Evolutionary conservation across 2,329 filamentous ascomycete species (phyloP).

Genomic region (Fusarium praegraminearum): DNA sequence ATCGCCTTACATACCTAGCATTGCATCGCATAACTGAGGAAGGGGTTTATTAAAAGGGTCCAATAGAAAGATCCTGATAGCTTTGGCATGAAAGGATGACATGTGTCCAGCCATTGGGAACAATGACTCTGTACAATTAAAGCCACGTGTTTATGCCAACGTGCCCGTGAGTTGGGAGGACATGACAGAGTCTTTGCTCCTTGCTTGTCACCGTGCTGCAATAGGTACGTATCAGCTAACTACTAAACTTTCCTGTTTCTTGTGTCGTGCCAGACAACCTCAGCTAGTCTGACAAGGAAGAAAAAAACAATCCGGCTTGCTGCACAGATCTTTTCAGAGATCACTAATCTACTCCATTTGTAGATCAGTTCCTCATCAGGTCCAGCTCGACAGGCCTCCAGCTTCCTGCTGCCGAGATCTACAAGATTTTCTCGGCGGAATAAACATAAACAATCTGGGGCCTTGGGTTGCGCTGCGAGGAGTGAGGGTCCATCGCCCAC

Average conservation of each 20-base stretch:
- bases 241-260: constrained; percentile 16
- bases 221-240: not conserved
- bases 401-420: constrained; percentile 39
- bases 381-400: constrained; percentile 22
- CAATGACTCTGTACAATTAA: constrained; percentile 1
- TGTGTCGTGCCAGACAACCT: not conserved
- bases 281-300: not conserved
- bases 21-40: not conserved
- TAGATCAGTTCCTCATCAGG: constrained; percentile 37
- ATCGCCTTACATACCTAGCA: constrained; percentile 4
- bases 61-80: constrained; percentile 10
- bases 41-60: constrained; percentile 10
- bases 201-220: not conserved
- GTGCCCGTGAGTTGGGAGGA: constrained; percentile 1
- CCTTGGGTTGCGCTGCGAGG: constrained; percentile 4
- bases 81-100: constrained; percentile 7
- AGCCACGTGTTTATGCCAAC: constrained; percentile 20
- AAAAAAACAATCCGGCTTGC: constrained; percentile 2
- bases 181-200: constrained; percentile 5
- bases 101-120: not conserved
- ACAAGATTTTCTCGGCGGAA: constrained; percentile 20
- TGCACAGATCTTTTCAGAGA: constrained; percentile 25
- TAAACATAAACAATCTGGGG: constrained; percentile 33
- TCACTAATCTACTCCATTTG: constrained; percentile 26
- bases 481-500: constrained; percentile 1